A percentile compares a stretch with the other conserved stretches of the same genome.
Evolutionary conservation across 2,329 filamentous ascomycete species (phyloP).

Genomic region (Paraconiothyrium brasiliense): DNA sequence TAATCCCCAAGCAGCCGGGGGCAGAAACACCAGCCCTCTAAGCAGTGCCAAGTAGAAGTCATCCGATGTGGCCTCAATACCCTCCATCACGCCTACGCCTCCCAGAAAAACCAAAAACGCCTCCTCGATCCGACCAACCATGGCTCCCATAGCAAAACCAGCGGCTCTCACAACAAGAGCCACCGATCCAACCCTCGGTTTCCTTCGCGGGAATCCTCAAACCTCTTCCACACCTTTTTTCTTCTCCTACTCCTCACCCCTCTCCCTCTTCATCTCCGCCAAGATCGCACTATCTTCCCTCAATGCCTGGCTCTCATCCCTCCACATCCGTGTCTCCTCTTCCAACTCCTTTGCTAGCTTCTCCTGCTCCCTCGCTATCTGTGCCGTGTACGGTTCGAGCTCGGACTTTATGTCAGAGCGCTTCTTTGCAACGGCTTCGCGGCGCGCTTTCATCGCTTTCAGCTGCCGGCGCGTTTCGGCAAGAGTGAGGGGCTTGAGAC

Average conservation of each 20-base stretch:
- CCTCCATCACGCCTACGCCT: neutral
- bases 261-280: slow-evolving; percentile 26
- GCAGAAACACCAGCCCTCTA: neutral
- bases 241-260: slow-evolving; percentile 11
- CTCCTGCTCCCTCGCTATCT: slow-evolving; percentile 34
- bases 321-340: slow-evolving; percentile 25
- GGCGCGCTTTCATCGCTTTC: slow-evolving; percentile 24
- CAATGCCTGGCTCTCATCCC: slow-evolving; percentile 29
- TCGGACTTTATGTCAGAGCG: slow-evolving; percentile 26
- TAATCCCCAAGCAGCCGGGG: neutral
- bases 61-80: neutral
- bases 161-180: neutral
- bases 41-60: neutral
- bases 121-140: neutral
- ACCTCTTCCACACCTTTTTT: neutral
- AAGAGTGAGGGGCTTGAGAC: slow-evolving; percentile 20
- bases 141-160: neutral
- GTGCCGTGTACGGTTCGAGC: slow-evolving; percentile 28
- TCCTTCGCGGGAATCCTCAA: neutral
- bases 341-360: slow-evolving; percentile 27
- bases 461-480: slow-evolving; percentile 31
- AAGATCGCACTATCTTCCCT: slow-evolving; percentile 28
- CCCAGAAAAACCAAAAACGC: neutral
- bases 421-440: slow-evolving; percentile 26
- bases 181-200: neutral